Conservation (phyloP, 495 filamentous ascomycete species). For the Talaromyces adpressus region DNA sequence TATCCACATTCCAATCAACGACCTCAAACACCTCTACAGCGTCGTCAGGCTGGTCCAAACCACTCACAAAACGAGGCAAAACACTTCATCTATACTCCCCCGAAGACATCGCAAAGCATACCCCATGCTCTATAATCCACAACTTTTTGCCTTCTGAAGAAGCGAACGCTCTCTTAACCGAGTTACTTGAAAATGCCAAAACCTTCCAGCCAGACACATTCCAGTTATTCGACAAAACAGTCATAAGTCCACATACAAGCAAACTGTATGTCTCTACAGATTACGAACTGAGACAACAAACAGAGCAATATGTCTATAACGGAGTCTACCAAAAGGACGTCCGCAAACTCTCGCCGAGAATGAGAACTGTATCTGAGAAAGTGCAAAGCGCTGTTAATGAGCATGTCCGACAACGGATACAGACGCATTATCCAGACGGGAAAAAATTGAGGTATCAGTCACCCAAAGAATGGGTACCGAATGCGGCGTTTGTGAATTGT, state of each 20-base stretch:
- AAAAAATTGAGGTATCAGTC: conserved; percentile 68
- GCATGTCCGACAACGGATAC: conserved; percentile 61
- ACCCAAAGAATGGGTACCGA: conserved; percentile 66
- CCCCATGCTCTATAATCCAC: conserved; percentile 85
- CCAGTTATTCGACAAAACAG: conserved; percentile 78
- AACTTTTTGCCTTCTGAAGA: conserved; percentile 71
- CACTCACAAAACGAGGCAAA: conserved; percentile 64
- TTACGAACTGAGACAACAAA: conserved; percentile 43
- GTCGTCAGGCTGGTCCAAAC: conserved; percentile 21
- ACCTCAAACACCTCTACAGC: not conserved
- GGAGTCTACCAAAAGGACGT: conserved; percentile 68
- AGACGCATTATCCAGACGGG: conserved; percentile 50
- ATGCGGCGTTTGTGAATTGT: conserved; percentile 90
- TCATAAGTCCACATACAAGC: conserved; percentile 72
- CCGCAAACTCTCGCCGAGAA: conserved; percentile 61
- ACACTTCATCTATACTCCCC: conserved; percentile 79
- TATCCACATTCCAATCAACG: conserved; percentile 38
- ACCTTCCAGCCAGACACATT: conserved; percentile 69
- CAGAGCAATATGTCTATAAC: conserved; percentile 77
- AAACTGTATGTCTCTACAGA: conserved; percentile 71
- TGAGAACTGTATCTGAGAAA: conserved; percentile 54
- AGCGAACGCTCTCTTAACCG: conserved; percentile 64
- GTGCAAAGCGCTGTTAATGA: conserved; percentile 71
- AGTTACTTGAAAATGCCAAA: conserved; percentile 69
- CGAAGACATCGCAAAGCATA: conserved; percentile 67